A percentile compares a stretch with the other conserved stretches of the same genome.
phyloP scores from a whole-genome alignment of 2,329 filamentous ascomycete species.

The Colletotrichum kahawae region DNA sequence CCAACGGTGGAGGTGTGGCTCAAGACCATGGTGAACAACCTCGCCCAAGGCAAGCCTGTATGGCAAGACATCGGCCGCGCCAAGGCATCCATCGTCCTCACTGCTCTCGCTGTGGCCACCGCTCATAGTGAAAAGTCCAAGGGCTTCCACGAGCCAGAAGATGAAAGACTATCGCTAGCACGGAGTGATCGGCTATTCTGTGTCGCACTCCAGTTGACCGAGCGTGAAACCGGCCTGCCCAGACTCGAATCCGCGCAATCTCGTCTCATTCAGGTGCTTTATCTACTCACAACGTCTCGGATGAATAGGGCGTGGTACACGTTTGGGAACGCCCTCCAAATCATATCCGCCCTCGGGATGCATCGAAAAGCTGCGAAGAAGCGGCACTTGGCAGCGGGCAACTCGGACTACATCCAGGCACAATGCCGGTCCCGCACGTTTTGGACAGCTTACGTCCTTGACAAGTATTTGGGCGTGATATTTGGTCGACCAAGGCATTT shows the following conservation, averaged over 20 bases:
- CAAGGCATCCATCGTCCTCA: slow-evolving; percentile 52
- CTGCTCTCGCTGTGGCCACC: slow-evolving; percentile 51
- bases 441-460: slow-evolving; percentile 67
- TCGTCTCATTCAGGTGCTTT: slow-evolving; percentile 61
- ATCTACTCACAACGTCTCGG: slow-evolving; percentile 61
- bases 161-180: slow-evolving; percentile 28
- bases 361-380: slow-evolving; percentile 42
- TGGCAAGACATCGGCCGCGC: slow-evolving; percentile 45
- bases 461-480: slow-evolving; percentile 68
- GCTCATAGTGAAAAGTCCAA: slow-evolving; percentile 47
- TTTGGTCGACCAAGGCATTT: slow-evolving; percentile 65
- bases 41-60: slow-evolving; percentile 38
- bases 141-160: slow-evolving; percentile 24
- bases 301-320: slow-evolving; percentile 67
- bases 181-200: slow-evolving; percentile 48
- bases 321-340: slow-evolving; percentile 61
- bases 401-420: slow-evolving; percentile 46
- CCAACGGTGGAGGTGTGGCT: slow-evolving; percentile 57
- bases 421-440: slow-evolving; percentile 64
- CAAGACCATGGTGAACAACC: slow-evolving; percentile 41
- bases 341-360: slow-evolving; percentile 49
- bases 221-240: slow-evolving; percentile 29
- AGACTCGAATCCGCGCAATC: slow-evolving; percentile 59
- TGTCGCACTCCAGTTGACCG: slow-evolving; percentile 40
- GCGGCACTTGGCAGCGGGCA: background rate